Percentiles rank a stretch among this genome's conserved stretches.
Evolutionary conservation across 495 filamentous ascomycete species (phyloP).

Genomic region (Chaetomium tenue): DNA sequence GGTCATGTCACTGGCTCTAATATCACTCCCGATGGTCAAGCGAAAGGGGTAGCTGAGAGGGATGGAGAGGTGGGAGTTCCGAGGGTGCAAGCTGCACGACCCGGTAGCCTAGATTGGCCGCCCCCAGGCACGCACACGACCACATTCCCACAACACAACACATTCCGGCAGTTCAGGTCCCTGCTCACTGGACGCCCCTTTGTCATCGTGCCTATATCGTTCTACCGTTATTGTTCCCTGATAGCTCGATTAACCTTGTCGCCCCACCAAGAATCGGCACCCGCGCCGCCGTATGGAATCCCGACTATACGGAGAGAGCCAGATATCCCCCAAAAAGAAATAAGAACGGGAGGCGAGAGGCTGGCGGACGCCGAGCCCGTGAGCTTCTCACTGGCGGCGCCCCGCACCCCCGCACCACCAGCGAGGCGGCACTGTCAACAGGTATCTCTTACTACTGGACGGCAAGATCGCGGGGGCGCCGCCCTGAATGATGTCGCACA

Average conservation of each 20-base stretch:
- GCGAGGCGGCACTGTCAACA: conserved; percentile 16
- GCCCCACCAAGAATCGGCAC: not conserved
- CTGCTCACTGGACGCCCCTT: not conserved
- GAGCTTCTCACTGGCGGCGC: conserved; percentile 5
- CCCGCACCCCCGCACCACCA: conserved; percentile 13
- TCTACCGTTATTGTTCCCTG: not conserved
- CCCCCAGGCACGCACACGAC: not conserved
- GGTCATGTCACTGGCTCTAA: conserved; percentile 1
- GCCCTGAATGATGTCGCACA: conserved; percentile 15
- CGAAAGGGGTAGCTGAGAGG: too few relatives aligned
- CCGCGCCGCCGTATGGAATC: not conserved
- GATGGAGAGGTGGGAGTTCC: not conserved
- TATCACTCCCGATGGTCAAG: too few relatives aligned
- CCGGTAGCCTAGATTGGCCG: not conserved
- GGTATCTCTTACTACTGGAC: not conserved
- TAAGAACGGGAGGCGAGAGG: not conserved
- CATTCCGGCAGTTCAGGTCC: not conserved
- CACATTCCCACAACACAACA: not conserved
- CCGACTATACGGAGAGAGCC: not conserved
- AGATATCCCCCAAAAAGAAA: not conserved
- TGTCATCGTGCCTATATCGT: not conserved
- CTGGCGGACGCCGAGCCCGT: not conserved
- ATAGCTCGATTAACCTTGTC: not conserved
- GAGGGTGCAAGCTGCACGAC: conserved; percentile 3
- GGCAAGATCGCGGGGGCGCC: not conserved